Percentiles rank a stretch among this genome's conserved stretches.
phyloP scores from a whole-genome alignment of 225 moss, liverwort and hornwort genomes.

The Antitrichia curtipendula region DNA sequence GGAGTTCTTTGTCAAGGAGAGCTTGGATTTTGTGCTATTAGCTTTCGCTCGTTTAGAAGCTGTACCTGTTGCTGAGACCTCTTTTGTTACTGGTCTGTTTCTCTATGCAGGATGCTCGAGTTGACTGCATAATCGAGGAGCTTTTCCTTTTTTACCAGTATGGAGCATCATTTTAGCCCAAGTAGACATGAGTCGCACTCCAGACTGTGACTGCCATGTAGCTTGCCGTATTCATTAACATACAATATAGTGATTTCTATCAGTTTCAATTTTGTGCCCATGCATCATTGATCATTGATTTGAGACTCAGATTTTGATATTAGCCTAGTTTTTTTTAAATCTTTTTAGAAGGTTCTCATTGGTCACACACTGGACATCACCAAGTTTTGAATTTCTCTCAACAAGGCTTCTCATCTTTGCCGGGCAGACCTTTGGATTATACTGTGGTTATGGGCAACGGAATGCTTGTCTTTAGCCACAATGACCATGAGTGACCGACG shows the following conservation, averaged over 20 bases:
- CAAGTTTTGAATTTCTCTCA: not conserved
- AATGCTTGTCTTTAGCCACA: not conserved
- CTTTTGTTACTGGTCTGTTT: not conserved
- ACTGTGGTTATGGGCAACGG: not conserved
- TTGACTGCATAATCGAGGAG: not conserved
- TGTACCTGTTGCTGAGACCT: not conserved
- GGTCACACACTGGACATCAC: not conserved
- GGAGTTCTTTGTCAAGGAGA: not conserved
- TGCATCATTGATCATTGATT: not conserved
- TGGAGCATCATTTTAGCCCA: not conserved
- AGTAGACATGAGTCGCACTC: not conserved
- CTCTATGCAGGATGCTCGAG: not conserved
- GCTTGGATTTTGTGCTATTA: not conserved
- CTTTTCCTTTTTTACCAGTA: not conserved
- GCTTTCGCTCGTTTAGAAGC: not conserved
- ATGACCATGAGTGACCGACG: not conserved
- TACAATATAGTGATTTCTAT: not conserved
- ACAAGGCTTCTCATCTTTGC: not conserved
- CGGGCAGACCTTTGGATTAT: not conserved
- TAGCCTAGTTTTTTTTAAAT: not conserved
- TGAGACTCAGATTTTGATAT: not conserved
- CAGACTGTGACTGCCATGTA: not conserved
- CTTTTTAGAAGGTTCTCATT: not conserved
- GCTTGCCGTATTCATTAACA: not conserved
- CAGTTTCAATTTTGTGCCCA: not conserved